Conservation (phyloP, 2,329 filamentous ascomycete species). For the Cercospora canescens region DNA sequence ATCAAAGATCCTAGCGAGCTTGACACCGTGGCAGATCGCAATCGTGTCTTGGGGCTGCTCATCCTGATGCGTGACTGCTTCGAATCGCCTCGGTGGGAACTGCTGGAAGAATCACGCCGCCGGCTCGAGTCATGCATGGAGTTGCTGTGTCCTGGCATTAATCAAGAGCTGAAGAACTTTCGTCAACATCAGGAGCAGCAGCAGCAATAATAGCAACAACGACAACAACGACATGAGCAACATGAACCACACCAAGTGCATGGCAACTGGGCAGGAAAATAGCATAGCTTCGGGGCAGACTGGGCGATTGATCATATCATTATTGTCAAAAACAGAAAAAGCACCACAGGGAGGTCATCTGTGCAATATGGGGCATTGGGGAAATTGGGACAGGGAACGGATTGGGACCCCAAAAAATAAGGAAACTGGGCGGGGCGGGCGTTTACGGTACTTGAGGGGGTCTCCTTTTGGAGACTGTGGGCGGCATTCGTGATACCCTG, state of each 20-base stretch:
- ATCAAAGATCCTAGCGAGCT: slow-evolving; percentile 77
- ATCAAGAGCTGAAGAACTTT: slow-evolving; percentile 13
- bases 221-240: background rate
- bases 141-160: slow-evolving; percentile 45
- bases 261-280: background rate
- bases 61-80: slow-evolving; percentile 82
- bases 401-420: background rate
- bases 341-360: slow-evolving; percentile 9
- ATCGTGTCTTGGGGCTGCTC: slow-evolving; percentile 77
- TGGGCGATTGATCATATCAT: background rate
- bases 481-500: slow-evolving; percentile 33
- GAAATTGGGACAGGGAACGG: background rate
- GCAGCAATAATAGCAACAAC: background rate
- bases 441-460: background rate
- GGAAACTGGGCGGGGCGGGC: background rate
- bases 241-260: background rate
- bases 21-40: slow-evolving; percentile 70
- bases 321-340: slow-evolving; percentile 13
- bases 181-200: background rate
- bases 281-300: background rate
- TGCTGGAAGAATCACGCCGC: slow-evolving; percentile 82
- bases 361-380: background rate
- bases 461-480: slow-evolving; percentile 13
- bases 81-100: slow-evolving; percentile 81
- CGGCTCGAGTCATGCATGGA: slow-evolving; percentile 79